phyloP scores from a whole-genome alignment of 2,329 filamentous ascomycete genomes.

The Aspergillus niger region DNA sequence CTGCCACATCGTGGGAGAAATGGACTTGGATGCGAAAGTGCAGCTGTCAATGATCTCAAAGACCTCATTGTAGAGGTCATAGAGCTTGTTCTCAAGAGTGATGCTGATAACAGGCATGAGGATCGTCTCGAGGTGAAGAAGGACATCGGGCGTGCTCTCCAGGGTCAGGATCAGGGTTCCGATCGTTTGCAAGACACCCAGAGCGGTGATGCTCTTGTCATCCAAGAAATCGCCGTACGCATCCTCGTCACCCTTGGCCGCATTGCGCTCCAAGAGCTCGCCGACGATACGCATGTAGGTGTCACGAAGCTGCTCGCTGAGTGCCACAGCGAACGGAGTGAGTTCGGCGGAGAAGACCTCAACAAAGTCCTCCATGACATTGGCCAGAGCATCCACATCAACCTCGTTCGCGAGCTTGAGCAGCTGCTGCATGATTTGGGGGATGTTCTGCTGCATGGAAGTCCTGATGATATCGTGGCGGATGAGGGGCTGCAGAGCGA shows the following conservation, averaged over 20 bases:
- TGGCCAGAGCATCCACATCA: slow-evolving; percentile 93
- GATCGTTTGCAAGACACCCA: slow-evolving; percentile 96
- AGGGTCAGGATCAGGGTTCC: slow-evolving; percentile 94
- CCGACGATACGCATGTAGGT: slow-evolving; percentile 93
- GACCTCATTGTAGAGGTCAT: slow-evolving; percentile 95
- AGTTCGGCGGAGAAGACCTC: slow-evolving; percentile 97
- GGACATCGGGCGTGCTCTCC: slow-evolving; percentile 94
- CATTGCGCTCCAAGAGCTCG: slow-evolving; percentile 85
- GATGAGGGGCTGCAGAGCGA: slow-evolving; percentile 93
- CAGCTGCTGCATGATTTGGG: slow-evolving; percentile 98
- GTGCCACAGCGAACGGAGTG: slow-evolving; percentile 92
- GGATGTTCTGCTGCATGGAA: slow-evolving; percentile 97
- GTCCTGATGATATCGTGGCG: slow-evolving; percentile 90
- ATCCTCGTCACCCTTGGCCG: slow-evolving; percentile 72
- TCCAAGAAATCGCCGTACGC: slow-evolving; percentile 88
- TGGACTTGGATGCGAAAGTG: slow-evolving; percentile 94
- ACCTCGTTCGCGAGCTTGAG: slow-evolving; percentile 97
- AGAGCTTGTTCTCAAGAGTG: slow-evolving; percentile 96
- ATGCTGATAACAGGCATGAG: slow-evolving; percentile 97
- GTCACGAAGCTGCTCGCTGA: slow-evolving; percentile 93
- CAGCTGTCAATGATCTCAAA: slow-evolving; percentile 99
- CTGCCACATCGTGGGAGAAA: slow-evolving; percentile 97
- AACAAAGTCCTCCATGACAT: slow-evolving; percentile 99
- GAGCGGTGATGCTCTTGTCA: slow-evolving; percentile 96
- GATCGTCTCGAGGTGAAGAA: slow-evolving; percentile 90